These are phyloP conservation scores for Leccinum subspadiceum DNA, from an alignment of 1,284 basidiomycete species.

Conservation along the genomic window DNA sequence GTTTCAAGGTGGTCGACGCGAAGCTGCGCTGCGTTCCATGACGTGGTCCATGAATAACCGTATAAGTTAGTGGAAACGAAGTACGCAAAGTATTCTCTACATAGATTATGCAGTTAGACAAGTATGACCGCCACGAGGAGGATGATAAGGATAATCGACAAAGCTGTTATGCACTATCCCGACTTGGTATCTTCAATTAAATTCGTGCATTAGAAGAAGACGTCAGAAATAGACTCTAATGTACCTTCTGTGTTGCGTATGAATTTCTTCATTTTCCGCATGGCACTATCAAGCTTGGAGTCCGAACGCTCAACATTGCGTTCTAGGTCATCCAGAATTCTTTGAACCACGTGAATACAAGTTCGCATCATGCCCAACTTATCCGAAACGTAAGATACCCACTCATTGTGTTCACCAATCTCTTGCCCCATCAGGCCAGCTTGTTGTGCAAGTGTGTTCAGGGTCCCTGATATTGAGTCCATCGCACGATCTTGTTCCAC, in stretches of 20 bases:
- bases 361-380: background rate
- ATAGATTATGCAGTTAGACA: constrained; percentile 31
- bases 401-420: constrained; percentile 87
- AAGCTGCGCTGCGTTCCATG: background rate
- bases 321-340: constrained; percentile 83
- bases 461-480: constrained; percentile 79
- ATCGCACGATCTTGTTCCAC: constrained; percentile 85
- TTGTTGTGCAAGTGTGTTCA: constrained; percentile 80
- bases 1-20: background rate
- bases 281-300: constrained; percentile 65
- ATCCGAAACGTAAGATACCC: constrained; percentile 25
- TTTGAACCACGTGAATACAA: constrained; percentile 32
- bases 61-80: constrained; percentile 21
- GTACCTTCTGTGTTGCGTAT: constrained; percentile 79
- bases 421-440: constrained; percentile 90
- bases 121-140: constrained; percentile 52
- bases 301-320: constrained; percentile 73
- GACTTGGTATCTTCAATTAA: constrained; percentile 58
- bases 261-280: constrained; percentile 76
- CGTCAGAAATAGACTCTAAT: constrained; percentile 9
- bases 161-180: constrained; percentile 63
- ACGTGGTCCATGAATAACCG: constrained; percentile 6
- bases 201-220: background rate
- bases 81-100: constrained; percentile 11
- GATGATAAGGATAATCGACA: constrained; percentile 49